Evolutionary conservation across 2,329 filamentous ascomycete species (phyloP).

Genomic region (Aaosphaeria pasadenensis): DNA sequence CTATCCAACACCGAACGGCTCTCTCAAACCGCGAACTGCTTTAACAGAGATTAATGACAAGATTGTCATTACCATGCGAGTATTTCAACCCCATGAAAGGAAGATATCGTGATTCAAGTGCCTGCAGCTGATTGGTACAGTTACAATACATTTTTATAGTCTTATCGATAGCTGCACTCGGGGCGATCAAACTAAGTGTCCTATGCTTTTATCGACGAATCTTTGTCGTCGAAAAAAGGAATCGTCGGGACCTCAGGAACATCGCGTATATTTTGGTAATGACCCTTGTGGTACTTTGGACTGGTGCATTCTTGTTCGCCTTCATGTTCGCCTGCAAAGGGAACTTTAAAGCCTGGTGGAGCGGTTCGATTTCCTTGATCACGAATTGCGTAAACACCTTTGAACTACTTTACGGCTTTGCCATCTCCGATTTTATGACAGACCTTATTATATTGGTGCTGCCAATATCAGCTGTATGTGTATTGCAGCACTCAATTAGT

Average conservation of each 20-base stretch:
- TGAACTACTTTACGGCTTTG: background rate
- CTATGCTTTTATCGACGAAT: background rate
- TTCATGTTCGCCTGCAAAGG: background rate
- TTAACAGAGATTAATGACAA: no score
- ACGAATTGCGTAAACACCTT: conserved; percentile 2
- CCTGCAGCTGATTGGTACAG: no score
- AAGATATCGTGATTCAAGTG: no score
- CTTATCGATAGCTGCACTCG: background rate
- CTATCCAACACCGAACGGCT: no score
- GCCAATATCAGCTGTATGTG: conserved; percentile 2
- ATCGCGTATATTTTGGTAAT: background rate
- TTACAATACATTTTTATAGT: background rate
- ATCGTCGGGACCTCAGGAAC: background rate
- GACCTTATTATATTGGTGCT: conserved; percentile 3
- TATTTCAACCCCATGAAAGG: no score
- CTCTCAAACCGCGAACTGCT: no score
- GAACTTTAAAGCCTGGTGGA: background rate
- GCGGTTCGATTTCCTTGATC: background rate
- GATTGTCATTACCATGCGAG: no score
- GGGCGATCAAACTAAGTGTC: background rate
- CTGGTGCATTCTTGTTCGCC: background rate
- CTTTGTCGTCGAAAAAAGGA: background rate
- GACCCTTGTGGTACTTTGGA: background rate
- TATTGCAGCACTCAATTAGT: no score
- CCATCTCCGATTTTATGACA: conserved; percentile 2